Percentiles rank a stretch among this genome's conserved stretches.
Conservation (phyloP, 495 filamentous ascomycete species). For the Hyaloscypha finlandica region DNA sequence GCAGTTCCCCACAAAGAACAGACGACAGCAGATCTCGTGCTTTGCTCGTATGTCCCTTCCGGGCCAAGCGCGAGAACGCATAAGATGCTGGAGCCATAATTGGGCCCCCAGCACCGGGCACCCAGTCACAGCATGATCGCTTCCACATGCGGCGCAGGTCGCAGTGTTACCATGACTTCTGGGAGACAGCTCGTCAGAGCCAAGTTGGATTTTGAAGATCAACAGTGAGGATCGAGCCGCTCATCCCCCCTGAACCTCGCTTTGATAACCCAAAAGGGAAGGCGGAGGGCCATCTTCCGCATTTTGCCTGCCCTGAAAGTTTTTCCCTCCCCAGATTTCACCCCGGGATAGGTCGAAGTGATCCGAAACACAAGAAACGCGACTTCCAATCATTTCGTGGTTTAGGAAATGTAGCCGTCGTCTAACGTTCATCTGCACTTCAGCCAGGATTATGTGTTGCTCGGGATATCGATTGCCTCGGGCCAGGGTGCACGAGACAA, state of each 20-base stretch:
- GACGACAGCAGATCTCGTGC: not conserved
- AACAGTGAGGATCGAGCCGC: conserved; percentile 1
- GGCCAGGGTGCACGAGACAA: not conserved
- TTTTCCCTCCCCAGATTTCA: conserved; percentile 20
- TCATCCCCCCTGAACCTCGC: not conserved
- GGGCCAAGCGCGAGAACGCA: not conserved
- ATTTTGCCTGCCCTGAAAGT: not conserved
- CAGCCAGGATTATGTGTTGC: conserved; percentile 13
- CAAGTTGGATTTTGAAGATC: not conserved
- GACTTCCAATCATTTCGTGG: conserved; percentile 9
- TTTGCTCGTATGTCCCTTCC: conserved; percentile 13
- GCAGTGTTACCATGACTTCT: not conserved
- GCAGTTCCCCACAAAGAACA: too few relatives aligned
- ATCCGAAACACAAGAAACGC: conserved; percentile 12
- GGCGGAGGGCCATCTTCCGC: conserved; percentile 7
- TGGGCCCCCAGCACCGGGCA: not conserved
- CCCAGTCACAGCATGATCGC: not conserved
- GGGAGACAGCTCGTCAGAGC: not conserved
- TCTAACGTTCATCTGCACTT: conserved; percentile 15
- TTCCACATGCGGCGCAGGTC: not conserved
- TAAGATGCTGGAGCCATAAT: not conserved
- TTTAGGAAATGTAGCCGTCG: conserved; percentile 1
- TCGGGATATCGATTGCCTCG: not conserved
- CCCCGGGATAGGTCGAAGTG: conserved; percentile 13
- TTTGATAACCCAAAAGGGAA: not conserved